A percentile compares a stretch with the other conserved stretches of the same genome.
Conservation (phyloP, 306 rosid genomes). For the Cajanus cajan region DNA sequence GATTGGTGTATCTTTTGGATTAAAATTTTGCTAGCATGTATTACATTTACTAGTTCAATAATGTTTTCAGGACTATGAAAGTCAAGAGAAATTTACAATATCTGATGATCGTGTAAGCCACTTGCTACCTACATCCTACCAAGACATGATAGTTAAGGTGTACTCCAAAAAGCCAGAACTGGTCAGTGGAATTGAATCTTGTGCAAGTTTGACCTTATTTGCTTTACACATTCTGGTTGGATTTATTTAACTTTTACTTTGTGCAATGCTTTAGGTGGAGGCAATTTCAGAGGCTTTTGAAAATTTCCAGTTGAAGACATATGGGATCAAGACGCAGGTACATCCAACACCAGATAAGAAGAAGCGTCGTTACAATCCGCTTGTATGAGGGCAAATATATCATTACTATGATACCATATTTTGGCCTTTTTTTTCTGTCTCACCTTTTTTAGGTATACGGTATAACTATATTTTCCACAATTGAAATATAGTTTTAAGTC, state of each 20-base stretch:
- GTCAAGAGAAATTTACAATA: slow-evolving; percentile 70
- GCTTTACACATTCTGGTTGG: not conserved
- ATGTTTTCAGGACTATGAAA: slow-evolving; percentile 75
- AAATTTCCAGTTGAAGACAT: slow-evolving; percentile 76
- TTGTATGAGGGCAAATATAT: not conserved
- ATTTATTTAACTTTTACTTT: slow-evolving; percentile 29
- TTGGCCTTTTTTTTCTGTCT: not conserved
- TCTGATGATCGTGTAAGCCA: slow-evolving; percentile 80
- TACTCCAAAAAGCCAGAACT: slow-evolving; percentile 91
- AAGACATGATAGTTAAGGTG: slow-evolving; percentile 93
- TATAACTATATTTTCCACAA: slow-evolving; percentile 17
- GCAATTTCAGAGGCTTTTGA: slow-evolving; percentile 91
- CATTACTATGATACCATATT: not conserved
- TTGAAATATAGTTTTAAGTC: slow-evolving; percentile 20
- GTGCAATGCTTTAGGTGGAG: slow-evolving; percentile 57
- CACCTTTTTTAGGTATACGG: not conserved
- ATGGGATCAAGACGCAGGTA: slow-evolving; percentile 85
- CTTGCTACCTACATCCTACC: slow-evolving; percentile 80
- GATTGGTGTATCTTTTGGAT: not conserved
- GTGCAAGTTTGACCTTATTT: not conserved
- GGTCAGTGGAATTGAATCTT: slow-evolving; percentile 50
- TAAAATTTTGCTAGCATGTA: not conserved
- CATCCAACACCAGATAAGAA: slow-evolving; percentile 85
- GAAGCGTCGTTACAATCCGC: slow-evolving; percentile 52
- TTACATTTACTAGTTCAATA: slow-evolving; percentile 18